Conservation (phyloP, 768 basidiomycete genomes). For the Pholiota conissans region DNA sequence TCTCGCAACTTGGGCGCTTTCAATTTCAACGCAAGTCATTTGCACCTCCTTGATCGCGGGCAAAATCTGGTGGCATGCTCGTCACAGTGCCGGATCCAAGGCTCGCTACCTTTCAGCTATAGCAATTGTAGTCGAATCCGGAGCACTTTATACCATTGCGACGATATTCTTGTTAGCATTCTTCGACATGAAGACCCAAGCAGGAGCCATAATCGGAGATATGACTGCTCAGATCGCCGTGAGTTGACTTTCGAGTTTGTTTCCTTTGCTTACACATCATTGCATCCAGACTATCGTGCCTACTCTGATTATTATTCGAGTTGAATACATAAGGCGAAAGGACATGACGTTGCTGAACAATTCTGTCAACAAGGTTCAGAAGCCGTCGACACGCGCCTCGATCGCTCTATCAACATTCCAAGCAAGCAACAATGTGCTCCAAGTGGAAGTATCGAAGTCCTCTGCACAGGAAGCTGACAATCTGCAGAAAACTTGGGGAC, state of each 20-base stretch:
- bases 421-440: background rate
- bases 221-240: constrained; percentile 17
- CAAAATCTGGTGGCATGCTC: constrained; percentile 11
- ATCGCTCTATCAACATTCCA: background rate
- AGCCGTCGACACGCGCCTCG: background rate
- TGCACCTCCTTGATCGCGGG: constrained; percentile 1
- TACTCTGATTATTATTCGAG: constrained; percentile 8
- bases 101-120: constrained; percentile 10
- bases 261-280: background rate
- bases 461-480: no score
- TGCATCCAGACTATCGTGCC: constrained; percentile 8
- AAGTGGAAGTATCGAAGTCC: background rate
- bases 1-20: background rate
- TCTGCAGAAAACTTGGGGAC: no score
- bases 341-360: background rate
- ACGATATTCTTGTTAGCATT: constrained; percentile 13
- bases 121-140: constrained; percentile 19
- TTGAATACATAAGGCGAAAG: background rate
- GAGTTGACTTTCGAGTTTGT: background rate
- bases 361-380: background rate
- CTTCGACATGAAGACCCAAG: constrained; percentile 11
- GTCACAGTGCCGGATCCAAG: constrained; percentile 1
- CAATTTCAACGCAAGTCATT: background rate
- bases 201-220: constrained; percentile 10
- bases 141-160: constrained; percentile 15